Evolutionary conservation across 257 asterid genomes (phyloP).

Genomic region (Nicotiana tabacum): DNA sequence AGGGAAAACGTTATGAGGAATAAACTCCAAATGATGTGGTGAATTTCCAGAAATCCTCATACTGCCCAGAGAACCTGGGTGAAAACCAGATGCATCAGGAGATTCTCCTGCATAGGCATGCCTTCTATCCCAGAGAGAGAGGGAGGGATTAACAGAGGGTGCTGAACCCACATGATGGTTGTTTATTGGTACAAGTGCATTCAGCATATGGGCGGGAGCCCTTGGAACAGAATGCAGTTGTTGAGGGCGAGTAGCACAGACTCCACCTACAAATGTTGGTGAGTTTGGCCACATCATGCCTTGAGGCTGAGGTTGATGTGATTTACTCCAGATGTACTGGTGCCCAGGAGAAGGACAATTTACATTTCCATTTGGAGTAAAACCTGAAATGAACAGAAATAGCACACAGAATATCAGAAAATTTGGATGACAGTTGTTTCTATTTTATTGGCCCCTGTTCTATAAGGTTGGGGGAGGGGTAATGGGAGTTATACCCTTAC

Average conservation of each 20-base stretch:
- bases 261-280: constrained; percentile 70
- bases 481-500: background rate
- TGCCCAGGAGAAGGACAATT: constrained; percentile 87
- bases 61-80: constrained; percentile 92
- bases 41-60: constrained; percentile 74
- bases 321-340: constrained; percentile 76
- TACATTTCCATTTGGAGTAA: constrained; percentile 71
- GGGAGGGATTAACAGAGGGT: constrained; percentile 75
- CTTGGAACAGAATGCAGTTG: constrained; percentile 76
- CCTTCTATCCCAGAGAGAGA: constrained; percentile 85
- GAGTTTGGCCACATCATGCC: constrained; percentile 73
- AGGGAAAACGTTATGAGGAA: constrained; percentile 66
- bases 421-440: background rate
- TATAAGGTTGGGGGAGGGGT: background rate
- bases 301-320: constrained; percentile 68
- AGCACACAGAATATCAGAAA: constrained; percentile 17
- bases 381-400: constrained; percentile 42
- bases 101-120: constrained; percentile 73
- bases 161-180: constrained; percentile 94
- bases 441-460: background rate
- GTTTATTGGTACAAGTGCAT: constrained; percentile 52
- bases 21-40: constrained; percentile 73
- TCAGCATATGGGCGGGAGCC: constrained; percentile 65
- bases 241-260: constrained; percentile 53
- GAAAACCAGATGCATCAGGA: constrained; percentile 75